phyloP scores from a whole-genome alignment of 805 yeast genomes.

The Yarrowia deformans region DNA sequence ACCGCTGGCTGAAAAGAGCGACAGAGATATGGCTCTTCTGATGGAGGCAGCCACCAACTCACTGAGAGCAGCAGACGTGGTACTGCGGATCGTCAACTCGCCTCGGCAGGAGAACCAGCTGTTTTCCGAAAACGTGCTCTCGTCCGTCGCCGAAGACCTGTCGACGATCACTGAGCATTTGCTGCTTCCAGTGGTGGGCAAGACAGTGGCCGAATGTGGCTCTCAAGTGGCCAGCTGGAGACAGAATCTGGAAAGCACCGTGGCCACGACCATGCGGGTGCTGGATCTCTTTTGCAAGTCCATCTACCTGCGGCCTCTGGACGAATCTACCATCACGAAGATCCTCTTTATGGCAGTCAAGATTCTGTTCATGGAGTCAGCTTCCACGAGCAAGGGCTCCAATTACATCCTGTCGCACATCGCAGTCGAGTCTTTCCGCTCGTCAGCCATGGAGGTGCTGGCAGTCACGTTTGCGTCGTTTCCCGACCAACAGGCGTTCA shows the following conservation, averaged over 20 bases:
- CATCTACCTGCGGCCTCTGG: slow-evolving; percentile 43
- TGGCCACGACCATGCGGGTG: neutral
- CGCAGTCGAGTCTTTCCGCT: slow-evolving; percentile 49
- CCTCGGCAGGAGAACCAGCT: slow-evolving; percentile 26
- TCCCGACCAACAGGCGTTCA: slow-evolving; percentile 62
- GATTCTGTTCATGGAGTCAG: slow-evolving; percentile 54
- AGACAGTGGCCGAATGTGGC: slow-evolving; percentile 5
- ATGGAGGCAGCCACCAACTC: slow-evolving; percentile 30
- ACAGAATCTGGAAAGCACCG: slow-evolving; percentile 10
- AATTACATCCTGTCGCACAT: slow-evolving; percentile 44
- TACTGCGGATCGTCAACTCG: slow-evolving; percentile 6
- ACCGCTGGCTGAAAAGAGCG: neutral
- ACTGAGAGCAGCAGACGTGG: slow-evolving; percentile 5
- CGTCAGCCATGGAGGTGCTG: slow-evolving; percentile 45
- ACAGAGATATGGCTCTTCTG: neutral
- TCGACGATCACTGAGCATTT: slow-evolving; percentile 6
- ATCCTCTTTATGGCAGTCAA: slow-evolving; percentile 61
- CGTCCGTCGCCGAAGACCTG: slow-evolving; percentile 3
- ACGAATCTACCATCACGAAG: slow-evolving; percentile 64
- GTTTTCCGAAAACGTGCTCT: slow-evolving; percentile 15
- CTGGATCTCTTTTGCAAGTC: slow-evolving; percentile 20
- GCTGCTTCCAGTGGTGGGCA: slow-evolving; percentile 2
- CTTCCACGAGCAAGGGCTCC: slow-evolving; percentile 44
- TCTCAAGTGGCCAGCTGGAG: slow-evolving; percentile 1
- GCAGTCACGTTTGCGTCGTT: slow-evolving; percentile 46